A percentile compares a stretch with the other conserved stretches of the same genome.
These are phyloP conservation scores for Drosera capensis DNA, from an alignment of 148 eudicot species.

Conservation along the genomic window DNA sequence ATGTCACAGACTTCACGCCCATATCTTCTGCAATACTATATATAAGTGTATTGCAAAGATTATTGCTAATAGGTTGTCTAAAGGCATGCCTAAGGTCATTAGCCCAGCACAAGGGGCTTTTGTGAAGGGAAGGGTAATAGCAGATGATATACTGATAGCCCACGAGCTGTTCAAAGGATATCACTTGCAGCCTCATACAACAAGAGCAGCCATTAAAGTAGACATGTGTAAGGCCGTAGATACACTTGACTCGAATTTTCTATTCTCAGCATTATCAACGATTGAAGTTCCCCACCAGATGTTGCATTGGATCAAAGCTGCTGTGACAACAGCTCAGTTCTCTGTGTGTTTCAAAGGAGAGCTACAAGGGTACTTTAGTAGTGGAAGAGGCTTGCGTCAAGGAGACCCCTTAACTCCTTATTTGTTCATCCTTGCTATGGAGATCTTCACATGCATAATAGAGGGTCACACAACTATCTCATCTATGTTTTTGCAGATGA, in stretches of 20 bases:
- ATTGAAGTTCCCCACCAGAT: background rate
- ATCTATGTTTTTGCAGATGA: too few relatives aligned
- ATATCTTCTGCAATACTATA: background rate
- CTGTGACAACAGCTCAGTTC: background rate
- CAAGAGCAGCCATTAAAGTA: too few relatives aligned
- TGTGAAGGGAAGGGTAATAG: background rate
- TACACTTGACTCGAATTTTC: background rate
- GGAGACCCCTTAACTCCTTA: background rate
- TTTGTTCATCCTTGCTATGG: background rate
- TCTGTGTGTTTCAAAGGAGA: conserved; percentile 1
- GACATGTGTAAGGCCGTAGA: too few relatives aligned
- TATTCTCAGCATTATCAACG: background rate
- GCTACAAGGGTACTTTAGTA: background rate
- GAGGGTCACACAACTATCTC: too few relatives aligned
- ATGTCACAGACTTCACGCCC: background rate
- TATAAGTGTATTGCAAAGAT: background rate
- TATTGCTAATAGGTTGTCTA: background rate
- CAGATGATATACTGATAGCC: background rate
- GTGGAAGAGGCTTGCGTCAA: background rate
- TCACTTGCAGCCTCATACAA: too few relatives aligned
- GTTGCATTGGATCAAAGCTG: background rate
- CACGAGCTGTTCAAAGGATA: too few relatives aligned
- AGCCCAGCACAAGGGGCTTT: too few relatives aligned
- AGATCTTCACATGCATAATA: background rate
- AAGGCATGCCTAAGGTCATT: background rate